Conservation (phyloP, 352 stramenopile species). For the Globisporangium perplexum region DNA sequence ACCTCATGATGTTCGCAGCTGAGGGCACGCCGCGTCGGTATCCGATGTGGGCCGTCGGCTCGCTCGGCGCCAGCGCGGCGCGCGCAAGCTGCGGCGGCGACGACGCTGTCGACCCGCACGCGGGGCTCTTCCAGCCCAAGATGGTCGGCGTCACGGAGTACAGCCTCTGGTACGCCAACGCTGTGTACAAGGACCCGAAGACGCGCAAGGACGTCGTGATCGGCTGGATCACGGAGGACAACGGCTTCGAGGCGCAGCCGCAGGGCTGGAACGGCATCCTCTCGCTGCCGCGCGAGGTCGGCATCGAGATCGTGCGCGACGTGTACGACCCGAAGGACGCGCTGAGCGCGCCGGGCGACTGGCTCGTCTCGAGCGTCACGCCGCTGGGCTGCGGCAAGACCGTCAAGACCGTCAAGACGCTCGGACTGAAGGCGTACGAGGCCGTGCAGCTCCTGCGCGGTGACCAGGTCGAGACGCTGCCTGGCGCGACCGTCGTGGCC, state of each 20-base stretch:
- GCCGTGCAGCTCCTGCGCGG: conserved; percentile 46
- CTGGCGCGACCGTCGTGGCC: conserved; percentile 16
- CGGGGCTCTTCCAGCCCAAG: conserved; percentile 35
- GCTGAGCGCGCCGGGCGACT: conserved; percentile 43
- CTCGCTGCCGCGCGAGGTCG: conserved; percentile 45
- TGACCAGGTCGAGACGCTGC: conserved; percentile 27
- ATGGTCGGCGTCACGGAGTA: conserved; percentile 62
- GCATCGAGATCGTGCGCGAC: conserved; percentile 41
- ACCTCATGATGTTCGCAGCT: conserved; percentile 60
- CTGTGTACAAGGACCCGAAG: conserved; percentile 54
- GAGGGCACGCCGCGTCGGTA: conserved; percentile 43
- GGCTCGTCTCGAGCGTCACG: conserved; percentile 40
- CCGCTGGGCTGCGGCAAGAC: conserved; percentile 19
- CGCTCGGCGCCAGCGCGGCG: neutral
- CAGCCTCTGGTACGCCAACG: conserved; percentile 68
- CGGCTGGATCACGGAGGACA: conserved; percentile 63
- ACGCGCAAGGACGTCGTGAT: conserved; percentile 49
- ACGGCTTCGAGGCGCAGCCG: conserved; percentile 37
- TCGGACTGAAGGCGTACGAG: conserved; percentile 38
- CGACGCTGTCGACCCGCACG: conserved; percentile 16
- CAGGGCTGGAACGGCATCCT: conserved; percentile 69
- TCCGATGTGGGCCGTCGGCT: conserved; percentile 55
- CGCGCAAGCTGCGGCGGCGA: conserved; percentile 10
- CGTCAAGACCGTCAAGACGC: conserved; percentile 65
- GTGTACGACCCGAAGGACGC: conserved; percentile 44